Conservation (phyloP, 2,329 filamentous ascomycete species). For the Botrytis aclada region DNA sequence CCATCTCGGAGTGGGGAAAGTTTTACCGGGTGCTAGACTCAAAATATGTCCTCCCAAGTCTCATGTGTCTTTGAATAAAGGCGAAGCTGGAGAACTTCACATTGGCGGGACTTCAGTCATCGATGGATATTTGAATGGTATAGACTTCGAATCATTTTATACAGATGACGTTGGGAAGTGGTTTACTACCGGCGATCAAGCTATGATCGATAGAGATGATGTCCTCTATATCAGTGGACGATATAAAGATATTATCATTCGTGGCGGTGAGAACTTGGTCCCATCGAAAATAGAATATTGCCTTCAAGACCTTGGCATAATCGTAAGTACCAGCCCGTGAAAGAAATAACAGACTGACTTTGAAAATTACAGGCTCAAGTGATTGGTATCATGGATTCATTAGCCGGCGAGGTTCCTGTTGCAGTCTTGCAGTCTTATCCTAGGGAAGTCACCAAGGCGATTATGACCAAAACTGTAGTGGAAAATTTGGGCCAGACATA, state of each 20-base stretch:
- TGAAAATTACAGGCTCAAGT: neutral
- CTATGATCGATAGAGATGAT: slow-evolving; percentile 46
- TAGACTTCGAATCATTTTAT: slow-evolving; percentile 43
- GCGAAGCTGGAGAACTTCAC: slow-evolving; percentile 69
- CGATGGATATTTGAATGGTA: slow-evolving; percentile 67
- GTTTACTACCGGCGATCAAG: slow-evolving; percentile 55
- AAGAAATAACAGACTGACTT: neutral
- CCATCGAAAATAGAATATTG: slow-evolving; percentile 70
- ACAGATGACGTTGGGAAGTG: slow-evolving; percentile 37
- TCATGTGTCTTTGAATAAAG: neutral
- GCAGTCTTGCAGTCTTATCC: neutral
- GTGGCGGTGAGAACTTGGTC: slow-evolving; percentile 57
- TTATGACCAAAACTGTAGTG: neutral
- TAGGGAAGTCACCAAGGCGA: neutral
- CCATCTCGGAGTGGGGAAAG: slow-evolving; percentile 22
- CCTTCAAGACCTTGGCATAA: slow-evolving; percentile 37
- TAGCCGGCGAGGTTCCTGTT: neutral
- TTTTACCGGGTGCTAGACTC: slow-evolving; percentile 36
- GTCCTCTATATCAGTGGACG: slow-evolving; percentile 58
- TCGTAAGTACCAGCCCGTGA: neutral
- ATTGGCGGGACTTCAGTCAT: slow-evolving; percentile 76
- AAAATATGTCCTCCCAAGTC: neutral
- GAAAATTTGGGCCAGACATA: neutral
- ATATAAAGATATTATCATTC: slow-evolving; percentile 70
- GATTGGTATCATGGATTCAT: neutral